A percentile compares a stretch with the other conserved stretches of the same genome.
Conservation (phyloP, 1,284 basidiomycete species). For the Ceratobasidium sp. region DNA sequence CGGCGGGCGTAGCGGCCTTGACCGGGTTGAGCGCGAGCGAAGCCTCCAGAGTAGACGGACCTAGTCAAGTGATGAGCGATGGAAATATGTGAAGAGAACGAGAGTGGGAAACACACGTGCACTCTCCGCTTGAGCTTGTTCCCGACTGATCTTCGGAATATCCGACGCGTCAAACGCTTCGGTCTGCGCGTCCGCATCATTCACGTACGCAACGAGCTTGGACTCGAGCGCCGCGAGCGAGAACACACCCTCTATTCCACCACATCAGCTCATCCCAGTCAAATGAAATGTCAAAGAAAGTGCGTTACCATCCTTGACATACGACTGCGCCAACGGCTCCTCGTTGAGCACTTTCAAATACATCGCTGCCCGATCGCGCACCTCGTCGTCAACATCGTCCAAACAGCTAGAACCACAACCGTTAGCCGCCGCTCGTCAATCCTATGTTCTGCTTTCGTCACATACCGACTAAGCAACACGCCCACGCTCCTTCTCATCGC, state of each 20-base stretch:
- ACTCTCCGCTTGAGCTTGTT: slow-evolving; percentile 87
- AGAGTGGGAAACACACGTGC: slow-evolving; percentile 70
- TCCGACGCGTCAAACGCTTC: slow-evolving; percentile 83
- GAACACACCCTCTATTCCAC: slow-evolving; percentile 83
- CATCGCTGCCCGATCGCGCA: slow-evolving; percentile 96
- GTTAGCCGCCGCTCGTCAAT: not conserved
- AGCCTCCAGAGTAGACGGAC: slow-evolving; percentile 85
- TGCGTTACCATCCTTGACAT: slow-evolving; percentile 87
- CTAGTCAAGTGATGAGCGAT: slow-evolving; percentile 58
- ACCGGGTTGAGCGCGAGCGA: slow-evolving; percentile 73
- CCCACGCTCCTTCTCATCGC: slow-evolving; percentile 87
- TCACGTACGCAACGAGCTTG: slow-evolving; percentile 90
- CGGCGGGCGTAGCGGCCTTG: slow-evolving; percentile 68
- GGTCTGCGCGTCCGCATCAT: slow-evolving; percentile 75
- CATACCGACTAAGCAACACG: slow-evolving; percentile 84
- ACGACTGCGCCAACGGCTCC: slow-evolving; percentile 82
- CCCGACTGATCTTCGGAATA: slow-evolving; percentile 91
- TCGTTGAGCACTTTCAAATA: slow-evolving; percentile 90
- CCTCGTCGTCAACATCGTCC: slow-evolving; percentile 99
- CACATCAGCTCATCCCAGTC: not conserved
- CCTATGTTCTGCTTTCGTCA: slow-evolving; percentile 42
- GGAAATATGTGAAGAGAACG: not conserved
- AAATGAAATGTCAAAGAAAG: slow-evolving; percentile 16
- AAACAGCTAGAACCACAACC: slow-evolving; percentile 74
- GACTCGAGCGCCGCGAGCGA: slow-evolving; percentile 88